Evolutionary conservation across 2,329 filamentous ascomycete genomes (phyloP), one percentile per base, ranked within the genome.

Genomic region (Corinectria fuckeliana): DNA sequence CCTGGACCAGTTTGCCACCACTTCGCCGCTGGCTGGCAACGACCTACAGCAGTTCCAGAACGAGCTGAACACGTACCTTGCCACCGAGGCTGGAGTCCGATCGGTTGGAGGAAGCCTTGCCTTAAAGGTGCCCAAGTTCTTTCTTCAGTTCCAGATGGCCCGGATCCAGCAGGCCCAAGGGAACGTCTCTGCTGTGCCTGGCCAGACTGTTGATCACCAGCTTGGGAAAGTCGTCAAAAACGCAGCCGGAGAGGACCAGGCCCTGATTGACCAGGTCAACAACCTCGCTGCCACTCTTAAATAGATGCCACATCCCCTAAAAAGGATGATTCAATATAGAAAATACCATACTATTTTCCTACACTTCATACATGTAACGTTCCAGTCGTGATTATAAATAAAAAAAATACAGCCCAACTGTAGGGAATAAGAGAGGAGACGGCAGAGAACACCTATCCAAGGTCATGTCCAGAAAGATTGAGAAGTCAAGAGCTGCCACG

Each of bases 41-140:
- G 76, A 87, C 67, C 77, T 88, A 13, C 70, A 75, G 5, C 72
- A 73, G 18, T 86, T 87, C 74, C 77, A 85, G 70, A 75, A 85
- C 66, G 69, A 78, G 61, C 77, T 87, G 41, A 80, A 86, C 68
- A 80, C 81, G 9, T 88, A 88, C 67, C 73, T 83, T 3, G 85
- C 85, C 0, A 88, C 85, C 4, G 85, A 88, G 72, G 84, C 82
- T 1, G 85, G 83, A 1, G 76, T 88, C 48, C 77, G 85, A 18
- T 83, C 81, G 20, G 79, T 80, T 6, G 81, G 78, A 9, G 85
- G 85, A 2, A 78, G 69, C 55, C 74, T 88, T 16, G 81, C 78
- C 2, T 82, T 88, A 74, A 87, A 88, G 73, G 82, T 84, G 5
- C 85, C 85, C 61, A 88, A 88, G 73, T 88, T 88, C 80, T 88